These are phyloP conservation scores for Hyaloperonospora arabidopsidis DNA, from an alignment of 352 stramenopile species.

Conservation along the genomic window DNA sequence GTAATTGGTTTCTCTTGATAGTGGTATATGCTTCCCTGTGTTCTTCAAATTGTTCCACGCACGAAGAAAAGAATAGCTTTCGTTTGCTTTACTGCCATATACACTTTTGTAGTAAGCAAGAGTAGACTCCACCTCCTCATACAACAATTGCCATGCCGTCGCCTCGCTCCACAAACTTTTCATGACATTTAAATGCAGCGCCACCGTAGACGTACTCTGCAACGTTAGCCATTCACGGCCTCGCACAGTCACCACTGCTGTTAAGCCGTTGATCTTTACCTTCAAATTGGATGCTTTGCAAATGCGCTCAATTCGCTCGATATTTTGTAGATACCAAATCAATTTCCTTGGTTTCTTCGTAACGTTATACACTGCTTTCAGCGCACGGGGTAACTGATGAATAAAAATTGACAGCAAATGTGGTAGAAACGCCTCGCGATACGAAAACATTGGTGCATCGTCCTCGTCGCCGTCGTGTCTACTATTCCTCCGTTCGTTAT, in stretches of 20 bases:
- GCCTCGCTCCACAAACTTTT: constrained; percentile 37
- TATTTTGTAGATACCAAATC: constrained; percentile 63
- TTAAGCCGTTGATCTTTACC: constrained; percentile 34
- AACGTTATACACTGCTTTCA: constrained; percentile 50
- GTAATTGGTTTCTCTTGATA: constrained; percentile 42
- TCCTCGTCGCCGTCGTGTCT: constrained; percentile 18
- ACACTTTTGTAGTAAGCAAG: constrained; percentile 15
- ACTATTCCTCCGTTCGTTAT: constrained; percentile 1
- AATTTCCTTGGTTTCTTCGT: constrained; percentile 68
- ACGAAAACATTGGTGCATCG: constrained; percentile 37
- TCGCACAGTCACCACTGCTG: constrained; percentile 34
- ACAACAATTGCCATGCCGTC: constrained; percentile 39
- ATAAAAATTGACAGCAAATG: constrained; percentile 49
- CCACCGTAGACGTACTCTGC: constrained; percentile 31
- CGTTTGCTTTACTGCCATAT: constrained; percentile 14
- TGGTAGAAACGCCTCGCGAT: constrained; percentile 39
- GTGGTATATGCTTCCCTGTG: constrained; percentile 21
- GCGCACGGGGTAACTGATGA: constrained; percentile 38
- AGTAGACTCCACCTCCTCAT: constrained; percentile 32
- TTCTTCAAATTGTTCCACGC: constrained; percentile 52
- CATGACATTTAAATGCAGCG: constrained; percentile 42
- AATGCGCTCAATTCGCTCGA: constrained; percentile 37
- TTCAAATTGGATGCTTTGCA: constrained; percentile 33
- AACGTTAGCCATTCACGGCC: constrained; percentile 47
- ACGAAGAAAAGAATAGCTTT: constrained; percentile 41